Evolutionary conservation across 306 rosid genomes (phyloP).

Genomic region (Leucaena leucocephala): DNA sequence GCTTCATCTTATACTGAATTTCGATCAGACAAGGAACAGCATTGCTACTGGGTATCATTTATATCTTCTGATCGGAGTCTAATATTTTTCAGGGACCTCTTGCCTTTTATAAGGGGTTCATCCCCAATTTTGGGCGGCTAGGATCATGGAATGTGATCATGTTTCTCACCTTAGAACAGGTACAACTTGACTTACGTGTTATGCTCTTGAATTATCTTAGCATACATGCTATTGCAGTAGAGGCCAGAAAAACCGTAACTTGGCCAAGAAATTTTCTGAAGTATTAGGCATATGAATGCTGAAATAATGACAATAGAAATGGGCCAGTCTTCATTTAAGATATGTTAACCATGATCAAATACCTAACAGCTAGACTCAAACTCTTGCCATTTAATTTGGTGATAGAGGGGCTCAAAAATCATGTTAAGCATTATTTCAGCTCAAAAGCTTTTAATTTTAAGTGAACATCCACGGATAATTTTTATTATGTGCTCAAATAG

Average conservation of each 20-base stretch:
- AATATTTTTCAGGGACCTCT: constrained; percentile 80
- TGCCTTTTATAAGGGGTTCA: constrained; percentile 94
- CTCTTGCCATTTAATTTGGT: not conserved
- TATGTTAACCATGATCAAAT: not conserved
- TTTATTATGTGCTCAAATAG: not conserved
- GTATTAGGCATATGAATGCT: not conserved
- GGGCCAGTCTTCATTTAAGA: not conserved
- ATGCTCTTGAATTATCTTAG: not conserved
- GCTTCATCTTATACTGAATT: not conserved
- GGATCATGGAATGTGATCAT: constrained; percentile 99
- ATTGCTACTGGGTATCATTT: constrained; percentile 6
- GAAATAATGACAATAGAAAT: not conserved
- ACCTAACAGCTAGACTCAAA: not conserved
- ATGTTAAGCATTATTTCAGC: not conserved
- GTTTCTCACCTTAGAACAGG: constrained; percentile 98
- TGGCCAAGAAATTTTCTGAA: not conserved
- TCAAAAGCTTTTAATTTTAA: not conserved
- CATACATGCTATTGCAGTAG: not conserved
- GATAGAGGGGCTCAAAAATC: not conserved
- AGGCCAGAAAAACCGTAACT: constrained; percentile 7
- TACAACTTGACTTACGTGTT: constrained; percentile 33
- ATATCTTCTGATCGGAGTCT: constrained; percentile 23
- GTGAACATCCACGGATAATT: not conserved
- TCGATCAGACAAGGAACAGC: constrained; percentile 3
- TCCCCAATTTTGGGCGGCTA: constrained; percentile 89